Evolutionary conservation across 2,329 filamentous ascomycete species (phyloP).

Genomic region (Fusarium sp.): DNA sequence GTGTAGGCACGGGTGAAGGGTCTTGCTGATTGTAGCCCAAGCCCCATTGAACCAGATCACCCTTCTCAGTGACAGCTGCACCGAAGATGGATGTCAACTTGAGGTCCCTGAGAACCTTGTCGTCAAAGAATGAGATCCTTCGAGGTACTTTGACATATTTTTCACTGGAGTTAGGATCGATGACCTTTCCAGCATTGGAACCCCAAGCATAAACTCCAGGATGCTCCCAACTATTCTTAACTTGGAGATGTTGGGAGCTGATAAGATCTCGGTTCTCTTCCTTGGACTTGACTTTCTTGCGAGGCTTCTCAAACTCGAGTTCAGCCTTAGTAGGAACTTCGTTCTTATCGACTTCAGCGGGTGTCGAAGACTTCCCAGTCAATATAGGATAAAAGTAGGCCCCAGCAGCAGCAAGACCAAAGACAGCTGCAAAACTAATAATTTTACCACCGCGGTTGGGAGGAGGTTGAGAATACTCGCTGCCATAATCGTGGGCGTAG

Average conservation of each 20-base stretch:
- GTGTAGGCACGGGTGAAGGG: conserved; percentile 72
- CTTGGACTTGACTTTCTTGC: conserved; percentile 65
- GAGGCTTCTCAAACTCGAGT: conserved; percentile 74
- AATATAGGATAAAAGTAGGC: conserved; percentile 52
- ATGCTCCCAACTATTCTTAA: conserved; percentile 81
- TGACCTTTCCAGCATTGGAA: conserved; percentile 84
- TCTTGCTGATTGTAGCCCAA: conserved; percentile 73
- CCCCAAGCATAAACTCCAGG: conserved; percentile 96
- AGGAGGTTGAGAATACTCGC: conserved; percentile 30
- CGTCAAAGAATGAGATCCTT: conserved; percentile 84
- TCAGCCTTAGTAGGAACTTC: conserved; percentile 54
- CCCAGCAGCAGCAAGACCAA: conserved; percentile 52
- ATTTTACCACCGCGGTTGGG: conserved; percentile 42
- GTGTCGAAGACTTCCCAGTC: conserved; percentile 39
- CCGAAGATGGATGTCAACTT: conserved; percentile 86
- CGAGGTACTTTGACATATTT: conserved; percentile 80
- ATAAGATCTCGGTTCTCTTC: conserved; percentile 80
- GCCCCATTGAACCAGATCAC: conserved; percentile 94
- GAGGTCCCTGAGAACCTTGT: conserved; percentile 83
- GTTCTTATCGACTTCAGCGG: conserved; percentile 26
- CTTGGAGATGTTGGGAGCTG: conserved; percentile 87
- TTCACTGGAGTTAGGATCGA: conserved; percentile 83
- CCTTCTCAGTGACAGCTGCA: conserved; percentile 86
- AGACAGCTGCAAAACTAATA: conserved; percentile 46
- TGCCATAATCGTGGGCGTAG: conserved; percentile 42